Conservation (phyloP, 2,329 filamentous ascomycete species). For the Diplodia intermedia region DNA sequence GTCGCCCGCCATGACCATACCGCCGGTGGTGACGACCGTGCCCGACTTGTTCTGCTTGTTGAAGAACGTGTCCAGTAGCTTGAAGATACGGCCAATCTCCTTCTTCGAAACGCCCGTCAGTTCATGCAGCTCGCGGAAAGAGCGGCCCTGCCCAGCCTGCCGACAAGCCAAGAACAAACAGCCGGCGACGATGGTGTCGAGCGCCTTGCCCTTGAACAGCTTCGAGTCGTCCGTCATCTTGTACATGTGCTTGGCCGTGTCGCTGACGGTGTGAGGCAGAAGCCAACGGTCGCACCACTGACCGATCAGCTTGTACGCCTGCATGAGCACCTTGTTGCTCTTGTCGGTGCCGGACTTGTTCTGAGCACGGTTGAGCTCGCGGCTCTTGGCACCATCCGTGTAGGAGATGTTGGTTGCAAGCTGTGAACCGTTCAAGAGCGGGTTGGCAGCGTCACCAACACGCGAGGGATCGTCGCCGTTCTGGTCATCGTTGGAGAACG, state of each 20-base stretch:
- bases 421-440: constrained; percentile 87
- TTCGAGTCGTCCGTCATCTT: constrained; percentile 93
- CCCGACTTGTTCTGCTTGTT: constrained; percentile 61
- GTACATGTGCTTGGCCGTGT: constrained; percentile 93
- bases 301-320: constrained; percentile 87
- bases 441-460: constrained; percentile 93
- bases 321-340: constrained; percentile 78
- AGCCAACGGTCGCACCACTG: constrained; percentile 84
- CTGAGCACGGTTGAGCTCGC: constrained; percentile 82
- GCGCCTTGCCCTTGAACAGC: constrained; percentile 92
- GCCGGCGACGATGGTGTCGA: constrained; percentile 91
- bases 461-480: constrained; percentile 95
- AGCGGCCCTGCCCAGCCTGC: constrained; percentile 83
- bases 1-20: constrained; percentile 59
- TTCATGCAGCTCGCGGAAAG: constrained; percentile 92
- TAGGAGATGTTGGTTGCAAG: constrained; percentile 88
- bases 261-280: constrained; percentile 65
- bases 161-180: constrained; percentile 98
- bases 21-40: constrained; percentile 38
- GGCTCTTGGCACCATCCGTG: constrained; percentile 66
- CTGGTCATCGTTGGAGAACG: constrained; percentile 97
- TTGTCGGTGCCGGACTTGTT: constrained; percentile 84
- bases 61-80: constrained; percentile 87
- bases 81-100: constrained; percentile 96
- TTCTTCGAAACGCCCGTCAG: constrained; percentile 95